A percentile compares a stretch with the other conserved stretches of the same genome.
Conservation (phyloP, 2,329 filamentous ascomycete genomes). For the Botryotinia calthae region DNA sequence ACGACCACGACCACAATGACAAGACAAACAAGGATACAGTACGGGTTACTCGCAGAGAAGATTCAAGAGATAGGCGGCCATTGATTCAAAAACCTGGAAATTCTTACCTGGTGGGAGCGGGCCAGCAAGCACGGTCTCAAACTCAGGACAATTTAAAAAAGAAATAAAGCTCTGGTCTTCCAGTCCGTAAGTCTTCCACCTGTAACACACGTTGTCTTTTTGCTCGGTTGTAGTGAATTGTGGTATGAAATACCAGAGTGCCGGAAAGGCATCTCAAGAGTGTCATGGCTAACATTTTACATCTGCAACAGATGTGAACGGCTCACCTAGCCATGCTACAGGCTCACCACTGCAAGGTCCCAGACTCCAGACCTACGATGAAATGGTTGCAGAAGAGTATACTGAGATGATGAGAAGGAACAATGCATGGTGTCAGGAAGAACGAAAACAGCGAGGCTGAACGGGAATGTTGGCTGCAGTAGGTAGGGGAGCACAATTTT, state of each 20-base stretch:
- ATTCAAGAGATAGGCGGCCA: neutral
- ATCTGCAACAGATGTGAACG: neutral
- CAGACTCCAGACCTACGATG: neutral
- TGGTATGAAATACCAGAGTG: too few relatives aligned
- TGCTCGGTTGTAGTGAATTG: too few relatives aligned
- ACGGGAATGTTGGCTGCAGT: too few relatives aligned
- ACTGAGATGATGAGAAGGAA: neutral
- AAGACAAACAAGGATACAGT: neutral
- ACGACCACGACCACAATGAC: neutral
- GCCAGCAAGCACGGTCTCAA: neutral
- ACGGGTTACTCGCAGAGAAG: neutral
- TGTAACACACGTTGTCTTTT: too few relatives aligned
- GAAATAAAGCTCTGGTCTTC: neutral
- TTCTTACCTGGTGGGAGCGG: neutral
- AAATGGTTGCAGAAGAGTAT: neutral
- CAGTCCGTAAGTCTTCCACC: neutral
- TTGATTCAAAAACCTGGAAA: neutral
- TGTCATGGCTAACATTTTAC: neutral
- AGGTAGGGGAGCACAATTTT: neutral
- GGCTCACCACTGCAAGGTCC: neutral
- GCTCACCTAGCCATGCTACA: neutral
- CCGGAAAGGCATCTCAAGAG: too few relatives aligned
- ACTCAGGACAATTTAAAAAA: neutral
- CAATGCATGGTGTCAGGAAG: neutral
- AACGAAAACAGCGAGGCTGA: too few relatives aligned